Percentiles rank a stretch among this genome's conserved stretches.
Evolutionary conservation across 257 asterid species (phyloP).

Genomic region (Solanum etuberosum): DNA sequence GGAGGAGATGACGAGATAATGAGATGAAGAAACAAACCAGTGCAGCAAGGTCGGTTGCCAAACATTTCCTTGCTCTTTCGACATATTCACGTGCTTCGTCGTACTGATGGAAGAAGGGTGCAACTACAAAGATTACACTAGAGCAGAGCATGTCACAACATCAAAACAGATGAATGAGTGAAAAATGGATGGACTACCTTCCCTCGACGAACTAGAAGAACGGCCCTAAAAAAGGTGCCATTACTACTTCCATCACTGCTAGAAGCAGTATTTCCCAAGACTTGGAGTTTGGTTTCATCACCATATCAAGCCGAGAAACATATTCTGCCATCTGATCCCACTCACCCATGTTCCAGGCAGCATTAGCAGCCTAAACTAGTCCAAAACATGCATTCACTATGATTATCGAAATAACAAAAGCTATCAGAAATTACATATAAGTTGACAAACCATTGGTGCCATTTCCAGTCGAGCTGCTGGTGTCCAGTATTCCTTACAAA

Average conservation of each 20-base stretch:
- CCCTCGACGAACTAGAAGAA: constrained; percentile 73
- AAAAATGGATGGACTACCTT: constrained; percentile 41
- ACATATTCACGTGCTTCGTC: constrained; percentile 93
- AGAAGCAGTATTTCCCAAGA: constrained; percentile 87
- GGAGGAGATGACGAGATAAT: neutral
- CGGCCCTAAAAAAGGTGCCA: constrained; percentile 84
- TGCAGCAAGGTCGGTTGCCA: constrained; percentile 96
- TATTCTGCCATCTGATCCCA: constrained; percentile 99
- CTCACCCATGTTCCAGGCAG: constrained; percentile 99
- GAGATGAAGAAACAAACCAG: constrained; percentile 53
- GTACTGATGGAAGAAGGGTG: constrained; percentile 34
- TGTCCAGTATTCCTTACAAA: too few species aligned
- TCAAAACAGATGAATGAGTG: neutral
- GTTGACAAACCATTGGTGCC: constrained; percentile 79
- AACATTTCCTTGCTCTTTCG: constrained; percentile 88
- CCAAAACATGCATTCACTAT: neutral
- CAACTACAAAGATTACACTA: neutral
- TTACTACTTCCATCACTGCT: constrained; percentile 92
- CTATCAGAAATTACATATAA: neutral
- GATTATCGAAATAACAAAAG: neutral
- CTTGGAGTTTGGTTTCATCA: constrained; percentile 80
- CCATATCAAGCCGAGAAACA: constrained; percentile 92
- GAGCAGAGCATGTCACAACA: neutral
- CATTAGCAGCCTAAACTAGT: constrained; percentile 68
- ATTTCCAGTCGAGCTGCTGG: constrained; percentile 96